Percentiles rank a stretch among this genome's conserved stretches.
Conservation (phyloP, 495 filamentous ascomycete genomes). For the Aspergillus panamensis region DNA sequence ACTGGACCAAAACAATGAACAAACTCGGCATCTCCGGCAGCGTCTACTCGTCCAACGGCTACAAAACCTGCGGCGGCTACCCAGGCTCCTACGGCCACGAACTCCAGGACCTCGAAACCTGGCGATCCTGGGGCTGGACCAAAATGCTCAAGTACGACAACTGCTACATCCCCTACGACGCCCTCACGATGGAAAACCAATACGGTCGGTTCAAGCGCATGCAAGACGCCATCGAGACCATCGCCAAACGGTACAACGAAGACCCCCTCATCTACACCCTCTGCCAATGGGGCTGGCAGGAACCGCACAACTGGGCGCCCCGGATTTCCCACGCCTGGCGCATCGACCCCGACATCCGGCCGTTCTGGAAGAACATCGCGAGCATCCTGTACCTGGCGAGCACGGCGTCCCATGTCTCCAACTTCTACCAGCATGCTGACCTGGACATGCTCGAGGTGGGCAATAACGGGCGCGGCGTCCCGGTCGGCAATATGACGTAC, state of each 20-base stretch:
- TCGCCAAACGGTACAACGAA: not conserved
- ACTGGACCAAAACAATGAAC: conserved; percentile 2
- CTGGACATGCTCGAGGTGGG: conserved; percentile 5
- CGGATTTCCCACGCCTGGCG: not conserved
- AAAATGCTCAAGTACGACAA: conserved; percentile 5
- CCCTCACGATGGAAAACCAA: conserved; percentile 2
- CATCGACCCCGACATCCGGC: not conserved
- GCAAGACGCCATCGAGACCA: not conserved
- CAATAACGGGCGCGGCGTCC: not conserved
- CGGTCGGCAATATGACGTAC: not conserved
- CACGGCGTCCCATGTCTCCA: not conserved
- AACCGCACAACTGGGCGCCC: not conserved
- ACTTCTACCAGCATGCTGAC: not conserved
- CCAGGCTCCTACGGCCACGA: conserved; percentile 3
- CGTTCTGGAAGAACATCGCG: not conserved
- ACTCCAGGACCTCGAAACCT: conserved; percentile 3
- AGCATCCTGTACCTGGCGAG: not conserved
- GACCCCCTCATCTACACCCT: conserved; percentile 2
- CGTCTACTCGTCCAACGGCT: conserved; percentile 1
- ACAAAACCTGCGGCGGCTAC: not conserved
- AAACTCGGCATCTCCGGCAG: not conserved
- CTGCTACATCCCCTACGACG: conserved; percentile 8
- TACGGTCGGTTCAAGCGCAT: conserved; percentile 7
- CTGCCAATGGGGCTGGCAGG: conserved; percentile 6
- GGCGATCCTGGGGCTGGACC: not conserved